These are phyloP conservation scores for Leccinum angustisporum DNA, from an alignment of 1,284 basidiomycete species.

Conservation along the genomic window DNA sequence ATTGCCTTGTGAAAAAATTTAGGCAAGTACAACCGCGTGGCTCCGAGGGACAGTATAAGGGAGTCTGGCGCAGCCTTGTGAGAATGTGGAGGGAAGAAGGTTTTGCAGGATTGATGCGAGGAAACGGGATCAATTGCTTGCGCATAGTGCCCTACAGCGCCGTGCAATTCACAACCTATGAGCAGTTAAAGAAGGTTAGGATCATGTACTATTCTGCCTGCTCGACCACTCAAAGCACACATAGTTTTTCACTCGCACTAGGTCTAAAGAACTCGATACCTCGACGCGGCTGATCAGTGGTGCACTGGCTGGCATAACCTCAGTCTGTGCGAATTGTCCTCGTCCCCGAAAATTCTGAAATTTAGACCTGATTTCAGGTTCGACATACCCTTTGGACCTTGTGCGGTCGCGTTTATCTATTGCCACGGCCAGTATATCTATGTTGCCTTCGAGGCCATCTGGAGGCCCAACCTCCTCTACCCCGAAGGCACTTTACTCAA, in stretches of 20 bases:
- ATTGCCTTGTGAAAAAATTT: conserved; percentile 5
- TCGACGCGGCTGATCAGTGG: conserved; percentile 80
- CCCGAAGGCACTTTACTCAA: conserved; percentile 39
- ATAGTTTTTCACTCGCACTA: conserved; percentile 68
- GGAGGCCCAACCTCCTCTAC: conserved; percentile 30
- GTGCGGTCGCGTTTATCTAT: conserved; percentile 92
- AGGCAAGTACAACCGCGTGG: conserved; percentile 79
- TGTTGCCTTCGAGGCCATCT: conserved; percentile 25
- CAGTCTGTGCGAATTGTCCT: conserved; percentile 61
- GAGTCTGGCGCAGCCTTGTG: conserved; percentile 78
- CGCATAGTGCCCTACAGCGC: conserved; percentile 77
- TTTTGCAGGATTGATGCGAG: conserved; percentile 88
- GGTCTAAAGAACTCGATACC: conserved; percentile 77
- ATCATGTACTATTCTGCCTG: background rate
- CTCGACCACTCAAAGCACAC: conserved; percentile 12
- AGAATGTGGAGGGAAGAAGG: conserved; percentile 95
- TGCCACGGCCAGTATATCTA: conserved; percentile 74
- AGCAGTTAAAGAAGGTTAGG: conserved; percentile 79
- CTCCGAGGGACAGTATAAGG: conserved; percentile 69
- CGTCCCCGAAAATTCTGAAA: conserved; percentile 18
- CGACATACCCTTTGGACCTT: conserved; percentile 92
- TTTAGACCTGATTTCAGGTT: conserved; percentile 45
- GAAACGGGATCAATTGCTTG: conserved; percentile 91
- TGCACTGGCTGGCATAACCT: conserved; percentile 88
- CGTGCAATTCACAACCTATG: conserved; percentile 92